Conservation (phyloP, 768 basidiomycete species). For the Nidula microcarpa region DNA sequence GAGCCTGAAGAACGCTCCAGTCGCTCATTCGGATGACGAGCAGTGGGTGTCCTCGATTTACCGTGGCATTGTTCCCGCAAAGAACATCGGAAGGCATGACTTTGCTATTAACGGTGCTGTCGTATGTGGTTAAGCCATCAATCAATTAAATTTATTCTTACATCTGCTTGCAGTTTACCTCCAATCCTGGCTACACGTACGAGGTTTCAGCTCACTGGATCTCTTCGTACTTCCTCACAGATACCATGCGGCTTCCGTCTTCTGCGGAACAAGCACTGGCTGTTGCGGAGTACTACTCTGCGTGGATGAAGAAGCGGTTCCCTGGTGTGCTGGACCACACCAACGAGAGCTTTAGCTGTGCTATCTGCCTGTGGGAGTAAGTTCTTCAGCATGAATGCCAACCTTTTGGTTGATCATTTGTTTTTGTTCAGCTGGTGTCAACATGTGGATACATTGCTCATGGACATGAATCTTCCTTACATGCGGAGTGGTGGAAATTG, state of each 20-base stretch:
- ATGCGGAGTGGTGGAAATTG: conserved; percentile 61
- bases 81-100: conserved; percentile 50
- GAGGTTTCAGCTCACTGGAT: conserved; percentile 65
- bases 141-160: too few species aligned
- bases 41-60: conserved; percentile 49
- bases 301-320: conserved; percentile 53
- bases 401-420: too few species aligned
- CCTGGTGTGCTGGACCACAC: conserved; percentile 45
- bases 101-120: conserved; percentile 68
- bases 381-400: too few species aligned
- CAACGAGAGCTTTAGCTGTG: conserved; percentile 57
- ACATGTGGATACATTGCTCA: too few species aligned
- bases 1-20: conserved; percentile 37
- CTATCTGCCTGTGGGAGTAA: too few species aligned
- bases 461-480: conserved; percentile 53
- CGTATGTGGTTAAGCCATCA: too few species aligned
- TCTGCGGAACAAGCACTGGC: conserved; percentile 42
- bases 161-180: conserved; percentile 59
- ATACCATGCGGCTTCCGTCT: conserved; percentile 46
- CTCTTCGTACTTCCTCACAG: conserved; percentile 55
- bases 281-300: conserved; percentile 37
- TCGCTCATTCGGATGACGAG: conserved; percentile 18
- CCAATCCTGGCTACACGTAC: conserved; percentile 49
- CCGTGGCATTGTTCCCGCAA: conserved; percentile 59
- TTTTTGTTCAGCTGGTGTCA: conserved; percentile 57